phyloP scores from a whole-genome alignment of 192 early-diverging fungal species.

The Backusella morwellensis region DNA sequence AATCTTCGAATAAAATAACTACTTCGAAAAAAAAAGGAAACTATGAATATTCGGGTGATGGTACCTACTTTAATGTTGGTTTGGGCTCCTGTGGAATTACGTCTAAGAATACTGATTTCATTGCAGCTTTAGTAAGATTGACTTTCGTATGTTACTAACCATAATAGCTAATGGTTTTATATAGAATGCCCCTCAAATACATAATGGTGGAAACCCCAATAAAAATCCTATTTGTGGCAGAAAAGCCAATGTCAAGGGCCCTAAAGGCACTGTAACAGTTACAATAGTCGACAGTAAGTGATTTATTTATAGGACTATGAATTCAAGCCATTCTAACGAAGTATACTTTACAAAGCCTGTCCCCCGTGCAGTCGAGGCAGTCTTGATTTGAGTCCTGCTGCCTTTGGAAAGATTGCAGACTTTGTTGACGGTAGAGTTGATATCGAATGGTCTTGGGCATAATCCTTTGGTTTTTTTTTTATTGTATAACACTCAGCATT shows the following conservation, averaged over 20 bases:
- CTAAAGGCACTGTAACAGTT: constrained; percentile 42
- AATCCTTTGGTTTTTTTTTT: not conserved
- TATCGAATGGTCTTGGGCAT: constrained; percentile 40
- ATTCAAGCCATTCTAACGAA: not conserved
- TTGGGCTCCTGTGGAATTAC: constrained; percentile 50
- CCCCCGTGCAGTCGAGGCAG: constrained; percentile 35
- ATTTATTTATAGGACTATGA: not conserved
- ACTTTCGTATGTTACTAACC: not conserved
- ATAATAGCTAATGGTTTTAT: not conserved
- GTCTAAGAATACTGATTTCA: constrained; percentile 41
- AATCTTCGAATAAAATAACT: not conserved
- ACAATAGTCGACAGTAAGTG: constrained; percentile 45
- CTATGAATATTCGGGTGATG: constrained; percentile 38
- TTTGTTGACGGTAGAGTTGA: constrained; percentile 26
- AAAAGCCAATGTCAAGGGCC: constrained; percentile 46
- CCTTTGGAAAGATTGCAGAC: constrained; percentile 41
- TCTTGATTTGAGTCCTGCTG: constrained; percentile 47
- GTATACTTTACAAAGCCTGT: constrained; percentile 26
- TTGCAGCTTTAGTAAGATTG: constrained; percentile 42
- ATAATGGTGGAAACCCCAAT: constrained; percentile 44
- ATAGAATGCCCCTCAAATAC: constrained; percentile 51
- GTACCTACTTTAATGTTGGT: constrained; percentile 48
- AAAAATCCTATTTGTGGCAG: constrained; percentile 47
- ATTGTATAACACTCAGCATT: not conserved
- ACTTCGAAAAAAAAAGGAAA: not conserved